Evolutionary conservation across 108 stramenopile species (phyloP).

Genomic region (Nitzschia putrida): DNA sequence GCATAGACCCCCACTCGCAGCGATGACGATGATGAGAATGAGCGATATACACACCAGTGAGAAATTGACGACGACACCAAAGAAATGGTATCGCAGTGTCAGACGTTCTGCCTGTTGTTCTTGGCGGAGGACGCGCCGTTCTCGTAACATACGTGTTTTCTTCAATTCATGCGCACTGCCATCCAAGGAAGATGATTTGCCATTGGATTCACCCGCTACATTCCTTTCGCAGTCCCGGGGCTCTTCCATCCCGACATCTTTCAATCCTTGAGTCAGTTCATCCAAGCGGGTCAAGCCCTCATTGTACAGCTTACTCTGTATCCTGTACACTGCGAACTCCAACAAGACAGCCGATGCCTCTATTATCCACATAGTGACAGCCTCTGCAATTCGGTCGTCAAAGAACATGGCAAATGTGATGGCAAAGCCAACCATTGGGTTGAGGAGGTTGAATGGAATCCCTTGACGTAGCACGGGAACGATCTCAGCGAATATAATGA

Average conservation of each 20-base stretch:
- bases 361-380: conserved; percentile 43
- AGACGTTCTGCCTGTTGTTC: conserved; percentile 11
- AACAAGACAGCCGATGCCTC: conserved; percentile 34
- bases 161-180: conserved; percentile 21
- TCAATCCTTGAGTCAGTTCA: conserved; percentile 7
- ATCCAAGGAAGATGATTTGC: conserved; percentile 17
- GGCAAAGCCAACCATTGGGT: conserved; percentile 38
- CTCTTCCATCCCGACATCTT: neutral
- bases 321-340: conserved; percentile 33
- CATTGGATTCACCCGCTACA: neutral
- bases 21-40: conserved; percentile 35
- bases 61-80: conserved; percentile 28
- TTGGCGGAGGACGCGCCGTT: conserved; percentile 34
- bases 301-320: conserved; percentile 21
- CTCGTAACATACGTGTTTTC: conserved; percentile 20
- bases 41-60: conserved; percentile 25
- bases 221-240: neutral
- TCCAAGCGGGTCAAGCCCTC: conserved; percentile 16
- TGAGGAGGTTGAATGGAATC: conserved; percentile 40
- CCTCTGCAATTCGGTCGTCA: conserved; percentile 33
- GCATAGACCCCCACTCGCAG: conserved; percentile 40
- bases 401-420: conserved; percentile 54
- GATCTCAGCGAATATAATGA: conserved; percentile 34
- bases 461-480: conserved; percentile 38
- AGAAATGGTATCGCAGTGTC: conserved; percentile 25